Evolutionary conservation across 2,329 filamentous ascomycete genomes (phyloP), one percentile per base, ranked within the genome.

Genomic region (Microdochium trichocladiopsis): DNA sequence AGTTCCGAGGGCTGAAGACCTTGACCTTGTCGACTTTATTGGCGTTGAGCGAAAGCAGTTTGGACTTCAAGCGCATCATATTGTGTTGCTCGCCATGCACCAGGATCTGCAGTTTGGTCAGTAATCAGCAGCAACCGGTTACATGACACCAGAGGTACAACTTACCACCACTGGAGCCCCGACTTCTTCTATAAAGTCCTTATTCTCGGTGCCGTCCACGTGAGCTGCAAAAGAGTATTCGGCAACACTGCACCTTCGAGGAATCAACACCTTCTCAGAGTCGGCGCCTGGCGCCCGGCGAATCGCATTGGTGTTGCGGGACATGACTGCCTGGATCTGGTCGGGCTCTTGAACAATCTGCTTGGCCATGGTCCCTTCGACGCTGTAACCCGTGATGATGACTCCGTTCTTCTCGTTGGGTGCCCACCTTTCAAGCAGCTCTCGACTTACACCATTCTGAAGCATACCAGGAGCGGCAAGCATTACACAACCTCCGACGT

Each of bases 341-440:
- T 96, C 92, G 0, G 94, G 94, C 66, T 97, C 94, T 59, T 93
- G 90, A 72, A 97, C 87, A 56, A 99, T 89, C 61, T 94, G 85
- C 69, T 96, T 93, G 3, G 91, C 94, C 93, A 99, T 97, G 1
- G 94, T 99, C 5, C 94, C 94, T 70, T 99, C 94, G 8, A 99
- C 93, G 55, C 91, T 96, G 72, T 99, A 99, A 66, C 94, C 94
- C 0, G 94, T 99, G 69, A 99, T 96, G 61, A 99, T 88, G 45
- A 99, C 90, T n/a, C 93, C 94, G 64, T 99, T 99, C 68, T 94
- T 92, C 57, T 94, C 88, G 69, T 90, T 95, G 0, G 94, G 94
- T 1, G 93, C 93, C 94, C 94, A 99, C 61, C 93, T 77, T 73
- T 99, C 94, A 4, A 99, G 79, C 10, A 99, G 75, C 66, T 96